Evolutionary conservation across 1,284 basidiomycete species (phyloP).

Genomic region (Limonomyces culmigenus): DNA sequence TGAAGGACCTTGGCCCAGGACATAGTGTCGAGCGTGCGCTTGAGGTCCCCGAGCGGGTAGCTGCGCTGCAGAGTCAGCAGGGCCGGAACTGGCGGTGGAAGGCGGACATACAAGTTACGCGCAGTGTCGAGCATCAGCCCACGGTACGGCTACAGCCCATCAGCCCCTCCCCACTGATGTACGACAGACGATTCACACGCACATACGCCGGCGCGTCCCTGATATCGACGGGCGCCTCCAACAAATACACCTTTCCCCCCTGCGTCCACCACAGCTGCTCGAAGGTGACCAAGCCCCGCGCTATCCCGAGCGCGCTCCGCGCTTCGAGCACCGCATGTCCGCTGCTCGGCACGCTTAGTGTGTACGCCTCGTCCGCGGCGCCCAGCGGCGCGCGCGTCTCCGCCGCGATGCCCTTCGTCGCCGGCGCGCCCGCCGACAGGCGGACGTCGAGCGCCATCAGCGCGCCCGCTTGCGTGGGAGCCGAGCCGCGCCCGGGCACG

Average conservation of each 20-base stretch:
- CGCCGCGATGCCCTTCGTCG: slow-evolving; percentile 21
- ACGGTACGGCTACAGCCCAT: slow-evolving; percentile 40
- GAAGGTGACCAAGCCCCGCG: slow-evolving; percentile 74
- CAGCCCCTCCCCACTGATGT: slow-evolving; percentile 3
- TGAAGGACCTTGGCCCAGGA: slow-evolving; percentile 80
- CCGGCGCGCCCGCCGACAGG: slow-evolving; percentile 21
- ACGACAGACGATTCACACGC: too few relatives aligned
- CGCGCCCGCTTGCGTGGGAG: slow-evolving; percentile 17
- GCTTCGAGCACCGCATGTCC: slow-evolving; percentile 48
- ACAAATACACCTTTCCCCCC: slow-evolving; percentile 30
- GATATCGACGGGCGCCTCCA: slow-evolving; percentile 43
- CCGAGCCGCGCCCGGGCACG: slow-evolving; percentile 29
- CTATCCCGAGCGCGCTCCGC: slow-evolving; percentile 60
- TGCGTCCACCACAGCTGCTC: slow-evolving; percentile 58
- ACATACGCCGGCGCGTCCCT: slow-evolving; percentile 52
- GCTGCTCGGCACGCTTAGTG: slow-evolving; percentile 39
- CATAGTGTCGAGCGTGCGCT: slow-evolving; percentile 71
- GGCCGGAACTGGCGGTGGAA: too few relatives aligned
- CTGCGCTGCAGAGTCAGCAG: too few relatives aligned
- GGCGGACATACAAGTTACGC: too few relatives aligned
- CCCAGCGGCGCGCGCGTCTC: slow-evolving; percentile 39
- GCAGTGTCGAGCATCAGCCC: slow-evolving; percentile 75
- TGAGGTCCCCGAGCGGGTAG: slow-evolving; percentile 50
- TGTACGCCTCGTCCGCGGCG: slow-evolving; percentile 49
- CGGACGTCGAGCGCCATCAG: slow-evolving; percentile 12